phyloP scores from a whole-genome alignment of 2,329 filamentous ascomycete species.

The Albophoma yamanashiensis region DNA sequence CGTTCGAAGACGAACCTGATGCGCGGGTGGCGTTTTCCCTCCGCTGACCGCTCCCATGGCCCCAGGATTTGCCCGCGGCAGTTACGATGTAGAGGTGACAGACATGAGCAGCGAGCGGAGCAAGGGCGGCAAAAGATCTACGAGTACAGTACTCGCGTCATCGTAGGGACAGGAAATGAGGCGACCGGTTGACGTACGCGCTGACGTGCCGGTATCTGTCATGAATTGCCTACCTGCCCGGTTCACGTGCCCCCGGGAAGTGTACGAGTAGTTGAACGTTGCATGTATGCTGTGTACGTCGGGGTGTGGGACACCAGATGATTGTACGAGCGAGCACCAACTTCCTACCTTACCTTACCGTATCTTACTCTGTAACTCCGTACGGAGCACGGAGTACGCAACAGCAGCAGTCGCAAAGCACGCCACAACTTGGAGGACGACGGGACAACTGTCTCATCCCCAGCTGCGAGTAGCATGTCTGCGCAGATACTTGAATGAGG shows the following conservation, averaged over 20 bases:
- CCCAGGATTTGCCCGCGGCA: background rate
- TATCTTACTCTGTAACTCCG: too few relatives aligned
- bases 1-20: background rate
- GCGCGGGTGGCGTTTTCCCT: background rate
- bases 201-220: background rate
- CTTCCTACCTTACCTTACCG: too few relatives aligned
- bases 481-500: background rate
- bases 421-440: background rate
- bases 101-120: background rate
- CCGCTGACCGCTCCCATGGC: background rate
- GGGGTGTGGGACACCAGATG: too few relatives aligned
- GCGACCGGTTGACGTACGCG: background rate
- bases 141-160: too few relatives aligned
- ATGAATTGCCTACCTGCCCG: background rate
- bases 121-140: background rate
- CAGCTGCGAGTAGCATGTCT: background rate
- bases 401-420: background rate
- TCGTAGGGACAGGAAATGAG: too few relatives aligned
- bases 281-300: too few relatives aligned
- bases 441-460: background rate
- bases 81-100: background rate
- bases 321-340: too few relatives aligned
- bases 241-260: background rate
- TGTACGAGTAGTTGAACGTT: too few relatives aligned
- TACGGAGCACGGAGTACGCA: background rate